A percentile compares a stretch with the other conserved stretches of the same genome.
Evolutionary conservation across 2,329 filamentous ascomycete species (phyloP).

Genomic region (Alternaria arborescens): DNA sequence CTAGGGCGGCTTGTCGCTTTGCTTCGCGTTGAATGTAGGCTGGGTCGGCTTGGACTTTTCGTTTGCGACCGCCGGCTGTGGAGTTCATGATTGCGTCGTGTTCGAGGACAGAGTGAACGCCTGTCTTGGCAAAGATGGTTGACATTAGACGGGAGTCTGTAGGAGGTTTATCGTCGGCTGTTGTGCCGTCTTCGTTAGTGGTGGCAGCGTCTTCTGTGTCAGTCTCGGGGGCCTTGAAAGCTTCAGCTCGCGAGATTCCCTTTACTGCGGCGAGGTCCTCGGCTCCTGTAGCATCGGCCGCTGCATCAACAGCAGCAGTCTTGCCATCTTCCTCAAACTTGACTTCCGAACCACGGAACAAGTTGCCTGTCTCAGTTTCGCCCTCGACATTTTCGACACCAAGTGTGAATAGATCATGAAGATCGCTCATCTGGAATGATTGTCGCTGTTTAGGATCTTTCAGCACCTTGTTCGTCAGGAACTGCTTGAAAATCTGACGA

Average conservation of each 20-base stretch:
- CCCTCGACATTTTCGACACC: constrained; percentile 69
- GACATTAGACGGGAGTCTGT: constrained; percentile 77
- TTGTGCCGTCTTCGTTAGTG: constrained; percentile 20
- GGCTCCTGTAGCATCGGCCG: constrained; percentile 33
- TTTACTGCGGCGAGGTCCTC: constrained; percentile 48
- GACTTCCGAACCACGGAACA: constrained; percentile 90
- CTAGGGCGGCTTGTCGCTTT: constrained; percentile 77
- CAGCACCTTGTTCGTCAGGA: constrained; percentile 94
- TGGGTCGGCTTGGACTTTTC: constrained; percentile 75
- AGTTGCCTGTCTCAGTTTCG: constrained; percentile 80
- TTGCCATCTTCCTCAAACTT: constrained; percentile 58
- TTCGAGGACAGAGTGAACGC: constrained; percentile 89
- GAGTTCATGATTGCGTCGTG: constrained; percentile 83
- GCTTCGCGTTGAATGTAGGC: constrained; percentile 84
- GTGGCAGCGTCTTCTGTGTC: constrained; percentile 36
- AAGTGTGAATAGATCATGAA: constrained; percentile 90
- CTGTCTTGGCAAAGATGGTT: constrained; percentile 85
- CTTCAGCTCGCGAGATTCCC: constrained; percentile 56
- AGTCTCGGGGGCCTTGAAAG: constrained; percentile 47
- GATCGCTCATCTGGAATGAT: constrained; percentile 85
- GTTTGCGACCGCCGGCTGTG: constrained; percentile 60
- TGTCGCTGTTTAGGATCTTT: constrained; percentile 93
- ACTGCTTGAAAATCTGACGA: constrained; percentile 98
- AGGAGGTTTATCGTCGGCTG: constrained; percentile 17
- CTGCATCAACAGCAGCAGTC: constrained; percentile 17